These are phyloP conservation scores for Tanacetum coccineum DNA, from an alignment of 129 eudicot species.

Conservation along the genomic window DNA sequence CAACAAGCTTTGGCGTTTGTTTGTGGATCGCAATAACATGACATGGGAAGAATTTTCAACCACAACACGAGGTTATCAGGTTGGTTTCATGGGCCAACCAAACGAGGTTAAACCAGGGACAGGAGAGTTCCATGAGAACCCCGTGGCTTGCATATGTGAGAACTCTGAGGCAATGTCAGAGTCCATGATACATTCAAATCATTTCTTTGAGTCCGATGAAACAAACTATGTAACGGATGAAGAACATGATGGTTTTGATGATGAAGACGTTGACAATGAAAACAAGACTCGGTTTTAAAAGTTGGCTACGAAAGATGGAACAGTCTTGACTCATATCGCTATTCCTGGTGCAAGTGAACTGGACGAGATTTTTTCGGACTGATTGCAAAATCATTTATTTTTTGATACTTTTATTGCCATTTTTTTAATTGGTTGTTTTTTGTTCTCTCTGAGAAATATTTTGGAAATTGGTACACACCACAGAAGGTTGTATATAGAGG, in stretches of 20 bases:
- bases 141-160: too few relatives aligned
- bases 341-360: constrained; percentile 30
- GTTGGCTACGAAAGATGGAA: constrained; percentile 20
- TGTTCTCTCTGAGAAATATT: neutral
- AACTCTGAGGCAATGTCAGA: constrained; percentile 24
- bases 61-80: too few relatives aligned
- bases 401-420: neutral
- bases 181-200: constrained; percentile 14
- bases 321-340: constrained; percentile 20
- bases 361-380: constrained; percentile 42
- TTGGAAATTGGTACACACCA: neutral
- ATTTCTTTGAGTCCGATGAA: neutral
- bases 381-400: neutral
- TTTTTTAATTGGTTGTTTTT: neutral
- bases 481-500: constrained; percentile 1
- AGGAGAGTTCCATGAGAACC: too few relatives aligned
- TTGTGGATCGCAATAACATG: too few relatives aligned
- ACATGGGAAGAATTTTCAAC: too few relatives aligned
- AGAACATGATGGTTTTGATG: constrained; percentile 31
- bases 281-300: constrained; percentile 13
- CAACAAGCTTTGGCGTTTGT: too few relatives aligned
- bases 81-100: too few relatives aligned
- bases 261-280: constrained; percentile 26
- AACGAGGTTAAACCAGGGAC: too few relatives aligned
- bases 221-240: constrained; percentile 29